A percentile compares a stretch with the other conserved stretches of the same genome.
phyloP scores from a whole-genome alignment of 2,329 filamentous ascomycete species.

The Raffaelea deltoideospora region DNA sequence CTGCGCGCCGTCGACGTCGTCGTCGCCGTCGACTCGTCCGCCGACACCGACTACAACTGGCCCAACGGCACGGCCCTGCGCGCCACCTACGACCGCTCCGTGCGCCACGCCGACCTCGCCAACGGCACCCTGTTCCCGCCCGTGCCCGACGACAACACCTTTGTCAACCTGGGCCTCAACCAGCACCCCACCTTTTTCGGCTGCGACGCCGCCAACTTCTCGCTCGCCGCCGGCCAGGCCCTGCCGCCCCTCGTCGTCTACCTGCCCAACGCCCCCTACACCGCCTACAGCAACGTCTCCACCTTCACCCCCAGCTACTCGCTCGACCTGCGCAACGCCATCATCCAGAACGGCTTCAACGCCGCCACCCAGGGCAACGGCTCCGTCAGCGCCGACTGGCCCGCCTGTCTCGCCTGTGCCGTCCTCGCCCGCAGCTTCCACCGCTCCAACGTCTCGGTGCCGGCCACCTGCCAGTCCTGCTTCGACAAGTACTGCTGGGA shows the following conservation, averaged over 20 bases:
- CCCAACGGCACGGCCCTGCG: constrained; percentile 45
- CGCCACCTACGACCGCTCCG: constrained; percentile 41
- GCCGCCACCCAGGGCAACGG: constrained; percentile 71
- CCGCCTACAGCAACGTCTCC: constrained; percentile 59
- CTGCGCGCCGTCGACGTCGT: constrained; percentile 43
- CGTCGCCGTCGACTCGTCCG: constrained; percentile 49
- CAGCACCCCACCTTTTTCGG: constrained; percentile 47
- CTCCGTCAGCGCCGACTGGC: constrained; percentile 61
- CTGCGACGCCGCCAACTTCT: constrained; percentile 28
- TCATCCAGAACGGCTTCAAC: constrained; percentile 78
- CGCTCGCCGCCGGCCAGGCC: constrained; percentile 6
- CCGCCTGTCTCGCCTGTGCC: constrained; percentile 75
- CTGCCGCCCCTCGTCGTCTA: constrained; percentile 35
- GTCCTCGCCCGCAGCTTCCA: constrained; percentile 62
- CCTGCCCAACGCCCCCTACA: constrained; percentile 73
- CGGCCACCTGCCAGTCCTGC: constrained; percentile 58
- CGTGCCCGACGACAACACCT: constrained; percentile 39
- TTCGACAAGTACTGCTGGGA: constrained; percentile 87
- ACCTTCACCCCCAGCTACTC: constrained; percentile 59
- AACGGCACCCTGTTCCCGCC: constrained; percentile 42
- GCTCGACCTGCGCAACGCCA: constrained; percentile 52
- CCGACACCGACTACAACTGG: constrained; percentile 42
- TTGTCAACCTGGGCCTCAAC: constrained; percentile 43
- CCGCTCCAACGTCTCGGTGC: constrained; percentile 53
- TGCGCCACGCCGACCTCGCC: constrained; percentile 27